A percentile compares a stretch with the other conserved stretches of the same genome.
Conservation (phyloP, 108 stramenopile genomes). For the Cyclotella sp. region DNA sequence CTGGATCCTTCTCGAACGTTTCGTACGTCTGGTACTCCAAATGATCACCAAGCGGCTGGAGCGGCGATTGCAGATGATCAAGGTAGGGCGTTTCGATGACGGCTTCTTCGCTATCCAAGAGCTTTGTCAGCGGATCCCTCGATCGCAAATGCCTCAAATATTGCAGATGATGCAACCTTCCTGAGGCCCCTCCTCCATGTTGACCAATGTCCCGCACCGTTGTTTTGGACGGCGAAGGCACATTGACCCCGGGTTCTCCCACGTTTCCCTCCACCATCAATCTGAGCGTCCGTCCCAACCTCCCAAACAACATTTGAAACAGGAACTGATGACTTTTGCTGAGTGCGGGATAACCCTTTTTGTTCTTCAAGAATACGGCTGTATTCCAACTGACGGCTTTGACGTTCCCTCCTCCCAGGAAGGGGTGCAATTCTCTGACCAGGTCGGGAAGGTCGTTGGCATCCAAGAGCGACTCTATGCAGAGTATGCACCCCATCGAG, state of each 20-base stretch:
- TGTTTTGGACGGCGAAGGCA: not conserved
- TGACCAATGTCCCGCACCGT: not conserved
- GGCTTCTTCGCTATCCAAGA: slow-evolving; percentile 78
- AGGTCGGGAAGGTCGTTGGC: slow-evolving; percentile 10
- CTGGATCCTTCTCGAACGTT: slow-evolving; percentile 96
- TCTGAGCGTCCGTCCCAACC: slow-evolving; percentile 71
- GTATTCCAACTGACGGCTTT: slow-evolving; percentile 77
- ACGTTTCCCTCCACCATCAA: slow-evolving; percentile 69
- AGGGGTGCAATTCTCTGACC: slow-evolving; percentile 61
- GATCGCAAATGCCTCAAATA: slow-evolving; percentile 91
- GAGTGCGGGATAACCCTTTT: slow-evolving; percentile 90
- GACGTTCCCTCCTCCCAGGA: slow-evolving; percentile 80
- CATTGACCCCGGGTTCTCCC: not conserved
- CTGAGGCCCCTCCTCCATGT: slow-evolving; percentile 12
- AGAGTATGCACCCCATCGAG: slow-evolving; percentile 59
- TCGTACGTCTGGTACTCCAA: slow-evolving; percentile 98
- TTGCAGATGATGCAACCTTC: slow-evolving; percentile 77
- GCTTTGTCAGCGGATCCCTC: slow-evolving; percentile 35
- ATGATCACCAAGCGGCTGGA: slow-evolving; percentile 97
- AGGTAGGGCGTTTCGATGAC: slow-evolving; percentile 77
- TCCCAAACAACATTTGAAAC: slow-evolving; percentile 66
- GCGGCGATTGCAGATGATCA: slow-evolving; percentile 95
- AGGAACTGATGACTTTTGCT: slow-evolving; percentile 85
- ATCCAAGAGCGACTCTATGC: slow-evolving; percentile 26
- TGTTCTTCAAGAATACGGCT: slow-evolving; percentile 88